Conservation (phyloP, 805 yeast genomes). For the Wickerhamiella hasegawae region DNA sequence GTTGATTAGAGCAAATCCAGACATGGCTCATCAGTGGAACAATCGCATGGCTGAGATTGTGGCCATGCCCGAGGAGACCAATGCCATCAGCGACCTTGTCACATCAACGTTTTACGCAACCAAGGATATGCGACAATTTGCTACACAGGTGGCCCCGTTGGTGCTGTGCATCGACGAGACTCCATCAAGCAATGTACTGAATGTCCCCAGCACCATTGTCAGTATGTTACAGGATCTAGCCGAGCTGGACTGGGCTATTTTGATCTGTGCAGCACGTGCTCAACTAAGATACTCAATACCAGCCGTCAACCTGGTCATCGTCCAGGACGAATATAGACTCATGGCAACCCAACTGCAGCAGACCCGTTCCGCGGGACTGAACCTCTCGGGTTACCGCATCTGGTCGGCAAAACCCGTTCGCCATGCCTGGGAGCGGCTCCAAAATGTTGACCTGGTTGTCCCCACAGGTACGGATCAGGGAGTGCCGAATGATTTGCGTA, state of each 20-base stretch:
- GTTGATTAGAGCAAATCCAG: constrained; percentile 10
- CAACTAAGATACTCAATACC: constrained; percentile 39
- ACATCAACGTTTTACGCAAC: constrained; percentile 39
- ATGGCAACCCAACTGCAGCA: constrained; percentile 33
- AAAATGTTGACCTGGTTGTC: constrained; percentile 34
- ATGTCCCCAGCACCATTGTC: constrained; percentile 8
- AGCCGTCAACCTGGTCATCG: constrained; percentile 59
- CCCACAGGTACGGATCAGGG: constrained; percentile 20
- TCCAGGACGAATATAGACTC: constrained; percentile 55
- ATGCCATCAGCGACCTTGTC: constrained; percentile 23
- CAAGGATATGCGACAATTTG: constrained; percentile 35
- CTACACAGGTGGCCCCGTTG: constrained; percentile 7
- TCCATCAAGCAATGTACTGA: background rate
- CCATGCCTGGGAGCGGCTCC: constrained; percentile 61
- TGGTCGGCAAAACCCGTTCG: constrained; percentile 49
- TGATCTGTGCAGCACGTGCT: constrained; percentile 64
- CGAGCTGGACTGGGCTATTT: constrained; percentile 51
- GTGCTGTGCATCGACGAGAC: background rate
- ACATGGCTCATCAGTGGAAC: constrained; percentile 12
- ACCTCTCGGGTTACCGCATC: constrained; percentile 30
- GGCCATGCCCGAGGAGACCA: constrained; percentile 11
- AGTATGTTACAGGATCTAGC: constrained; percentile 29
- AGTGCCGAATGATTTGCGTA: constrained; percentile 21
- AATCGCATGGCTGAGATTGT: constrained; percentile 8
- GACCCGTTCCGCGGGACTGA: constrained; percentile 26